These are phyloP conservation scores for Chlorencoelia australis DNA, from an alignment of 2,329 filamentous ascomycete species.

Conservation along the genomic window DNA sequence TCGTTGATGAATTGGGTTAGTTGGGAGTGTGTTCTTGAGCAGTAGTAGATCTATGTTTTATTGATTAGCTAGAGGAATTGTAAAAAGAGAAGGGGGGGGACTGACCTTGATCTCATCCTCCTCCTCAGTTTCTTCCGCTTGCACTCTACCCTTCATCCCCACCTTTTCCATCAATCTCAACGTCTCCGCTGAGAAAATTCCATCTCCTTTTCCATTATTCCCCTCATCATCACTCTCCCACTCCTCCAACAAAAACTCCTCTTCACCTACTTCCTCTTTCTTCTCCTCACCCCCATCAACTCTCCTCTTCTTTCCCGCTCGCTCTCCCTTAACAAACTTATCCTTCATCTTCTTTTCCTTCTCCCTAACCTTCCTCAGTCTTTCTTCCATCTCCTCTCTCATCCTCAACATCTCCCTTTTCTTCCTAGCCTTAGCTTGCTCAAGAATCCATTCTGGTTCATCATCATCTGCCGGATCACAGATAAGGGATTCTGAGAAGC, in stretches of 20 bases:
- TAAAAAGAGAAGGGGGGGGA: neutral
- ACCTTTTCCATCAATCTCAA: slow-evolving; percentile 51
- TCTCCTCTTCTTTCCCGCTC: slow-evolving; percentile 37
- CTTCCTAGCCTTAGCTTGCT: slow-evolving; percentile 48
- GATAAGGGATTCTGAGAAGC: slow-evolving; percentile 25
- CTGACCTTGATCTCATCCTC: slow-evolving; percentile 46
- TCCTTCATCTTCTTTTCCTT: slow-evolving; percentile 45
- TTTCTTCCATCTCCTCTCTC: slow-evolving; percentile 48
- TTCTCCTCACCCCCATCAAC: slow-evolving; percentile 10
- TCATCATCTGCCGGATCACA: slow-evolving; percentile 34
- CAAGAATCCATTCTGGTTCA: slow-evolving; percentile 60
- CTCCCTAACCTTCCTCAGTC: slow-evolving; percentile 44
- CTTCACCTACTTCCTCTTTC: slow-evolving; percentile 32
- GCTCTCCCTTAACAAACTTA: slow-evolving; percentile 34
- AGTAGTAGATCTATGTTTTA: slow-evolving; percentile 49
- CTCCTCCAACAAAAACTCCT: slow-evolving; percentile 54
- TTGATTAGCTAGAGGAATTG: neutral
- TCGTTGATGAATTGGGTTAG: slow-evolving; percentile 61
- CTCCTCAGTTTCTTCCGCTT: slow-evolving; percentile 38
- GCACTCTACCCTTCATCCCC: slow-evolving; percentile 27
- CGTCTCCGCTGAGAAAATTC: slow-evolving; percentile 49
- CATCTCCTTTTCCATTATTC: slow-evolving; percentile 24
- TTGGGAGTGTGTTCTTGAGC: slow-evolving; percentile 65
- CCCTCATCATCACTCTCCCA: slow-evolving; percentile 54
- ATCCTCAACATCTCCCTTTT: slow-evolving; percentile 44